phyloP scores from a whole-genome alignment of 2,329 filamentous ascomycete genomes.

The Fusarium sp. region DNA sequence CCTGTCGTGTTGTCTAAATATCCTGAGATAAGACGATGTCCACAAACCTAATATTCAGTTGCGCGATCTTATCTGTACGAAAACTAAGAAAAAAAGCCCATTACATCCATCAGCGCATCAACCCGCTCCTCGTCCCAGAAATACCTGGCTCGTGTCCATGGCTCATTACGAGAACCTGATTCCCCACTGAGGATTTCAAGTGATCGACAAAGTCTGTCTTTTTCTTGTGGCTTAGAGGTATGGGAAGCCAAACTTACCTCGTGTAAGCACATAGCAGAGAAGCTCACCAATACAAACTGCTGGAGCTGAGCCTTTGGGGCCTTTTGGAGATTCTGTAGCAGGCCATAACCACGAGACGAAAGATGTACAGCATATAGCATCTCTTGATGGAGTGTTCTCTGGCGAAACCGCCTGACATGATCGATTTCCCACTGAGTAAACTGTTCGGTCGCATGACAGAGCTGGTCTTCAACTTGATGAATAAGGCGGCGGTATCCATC shows the following conservation, averaged over 20 bases:
- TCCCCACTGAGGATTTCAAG: slow-evolving; percentile 8
- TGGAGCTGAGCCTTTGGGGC: slow-evolving; percentile 1
- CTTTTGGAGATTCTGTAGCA: slow-evolving; percentile 9
- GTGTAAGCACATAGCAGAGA: background rate
- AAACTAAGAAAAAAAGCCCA: no score
- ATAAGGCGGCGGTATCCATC: slow-evolving; percentile 18
- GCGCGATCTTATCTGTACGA: no score
- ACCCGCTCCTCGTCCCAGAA: slow-evolving; percentile 10
- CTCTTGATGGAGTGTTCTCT: slow-evolving; percentile 9
- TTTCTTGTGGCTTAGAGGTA: background rate
- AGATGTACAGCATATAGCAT: slow-evolving; percentile 13
- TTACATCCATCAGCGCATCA: slow-evolving; percentile 2
- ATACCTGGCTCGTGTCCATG: slow-evolving; percentile 14
- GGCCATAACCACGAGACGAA: slow-evolving; percentile 10
- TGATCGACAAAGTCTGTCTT: slow-evolving; percentile 7
- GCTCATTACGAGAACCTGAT: background rate
- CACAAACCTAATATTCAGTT: no score
- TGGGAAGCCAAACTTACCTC: slow-evolving; percentile 2
- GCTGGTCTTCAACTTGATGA: slow-evolving; percentile 13
- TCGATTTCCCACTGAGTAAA: background rate
- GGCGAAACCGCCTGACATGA: background rate
- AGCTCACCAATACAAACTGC: slow-evolving; percentile 12
- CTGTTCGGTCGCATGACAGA: background rate
- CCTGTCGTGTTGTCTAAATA: no score
- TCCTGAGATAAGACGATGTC: no score